Percentiles rank a stretch among this genome's conserved stretches.
Conservation (phyloP, 164 flowering plant genomes). For the Nelumbo lutea region DNA sequence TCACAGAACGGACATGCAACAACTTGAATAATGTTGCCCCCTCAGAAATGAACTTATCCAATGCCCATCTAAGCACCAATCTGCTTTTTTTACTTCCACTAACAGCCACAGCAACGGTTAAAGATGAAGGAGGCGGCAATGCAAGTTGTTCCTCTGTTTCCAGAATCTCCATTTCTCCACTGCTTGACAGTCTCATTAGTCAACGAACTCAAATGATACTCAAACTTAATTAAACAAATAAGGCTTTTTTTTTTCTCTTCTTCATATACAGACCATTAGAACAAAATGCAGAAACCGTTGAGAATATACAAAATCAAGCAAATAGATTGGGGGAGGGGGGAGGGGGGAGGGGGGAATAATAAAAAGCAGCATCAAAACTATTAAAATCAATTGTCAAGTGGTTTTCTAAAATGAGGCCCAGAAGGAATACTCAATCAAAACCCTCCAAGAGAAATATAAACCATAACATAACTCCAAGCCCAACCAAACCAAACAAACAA, state of each 20-base stretch:
- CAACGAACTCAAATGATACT: neutral
- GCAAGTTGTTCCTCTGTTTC: constrained; percentile 21
- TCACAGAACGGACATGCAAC: constrained; percentile 52
- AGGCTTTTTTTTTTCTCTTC: neutral
- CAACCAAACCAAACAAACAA: too few relatives aligned
- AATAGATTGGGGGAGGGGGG: too few relatives aligned
- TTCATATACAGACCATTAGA: neutral
- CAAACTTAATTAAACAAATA: neutral
- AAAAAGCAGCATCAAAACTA: too few relatives aligned
- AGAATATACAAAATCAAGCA: too few relatives aligned
- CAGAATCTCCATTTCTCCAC: constrained; percentile 32
- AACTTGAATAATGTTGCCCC: constrained; percentile 53
- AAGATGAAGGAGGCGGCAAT: constrained; percentile 17
- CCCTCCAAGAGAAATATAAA: too few relatives aligned
- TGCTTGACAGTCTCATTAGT: neutral
- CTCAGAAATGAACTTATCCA: constrained; percentile 63
- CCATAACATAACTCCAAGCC: too few relatives aligned
- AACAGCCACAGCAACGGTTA: constrained; percentile 52
- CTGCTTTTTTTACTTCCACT: constrained; percentile 55
- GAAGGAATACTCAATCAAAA: too few relatives aligned
- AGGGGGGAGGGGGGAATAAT: too few relatives aligned
- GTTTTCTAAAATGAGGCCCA: too few relatives aligned
- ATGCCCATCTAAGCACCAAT: constrained; percentile 64
- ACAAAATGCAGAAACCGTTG: too few relatives aligned
- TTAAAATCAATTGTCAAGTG: too few relatives aligned